Evolutionary conservation across 2,329 filamentous ascomycete species (phyloP).

Genomic region (Claviceps humidiphila): DNA sequence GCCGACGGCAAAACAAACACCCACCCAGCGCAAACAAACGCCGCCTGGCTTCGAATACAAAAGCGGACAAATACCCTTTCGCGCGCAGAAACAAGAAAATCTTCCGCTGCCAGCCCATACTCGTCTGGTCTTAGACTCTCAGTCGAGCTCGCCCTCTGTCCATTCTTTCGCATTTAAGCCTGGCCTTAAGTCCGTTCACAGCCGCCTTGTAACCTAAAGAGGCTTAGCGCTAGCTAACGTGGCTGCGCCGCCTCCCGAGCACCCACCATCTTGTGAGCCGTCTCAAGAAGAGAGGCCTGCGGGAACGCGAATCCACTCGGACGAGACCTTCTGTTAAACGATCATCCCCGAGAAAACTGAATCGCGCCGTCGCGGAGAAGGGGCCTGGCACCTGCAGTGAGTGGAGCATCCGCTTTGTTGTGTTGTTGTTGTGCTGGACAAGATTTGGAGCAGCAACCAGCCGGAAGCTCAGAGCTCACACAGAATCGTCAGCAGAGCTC

Average conservation of each 20-base stretch:
- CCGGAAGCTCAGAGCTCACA: background rate
- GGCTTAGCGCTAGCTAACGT: constrained; percentile 1
- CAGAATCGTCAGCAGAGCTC: constrained; percentile 1
- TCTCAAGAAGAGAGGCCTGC: background rate
- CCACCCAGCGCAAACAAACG: background rate
- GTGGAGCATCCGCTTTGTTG: background rate
- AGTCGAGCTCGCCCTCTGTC: background rate
- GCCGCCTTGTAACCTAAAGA: background rate
- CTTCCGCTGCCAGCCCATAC: background rate
- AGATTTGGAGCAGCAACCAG: background rate
- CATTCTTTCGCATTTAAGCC: constrained; percentile 1
- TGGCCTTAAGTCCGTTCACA: constrained; percentile 3
- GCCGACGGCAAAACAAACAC: background rate
- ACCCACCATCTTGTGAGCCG: background rate
- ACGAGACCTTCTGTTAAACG: background rate
- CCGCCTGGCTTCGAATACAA: no score
- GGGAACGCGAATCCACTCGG: background rate
- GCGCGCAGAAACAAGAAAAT: background rate
- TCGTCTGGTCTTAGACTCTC: background rate
- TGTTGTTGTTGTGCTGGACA: background rate
- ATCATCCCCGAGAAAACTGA: no score
- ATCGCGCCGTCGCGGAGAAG: no score
- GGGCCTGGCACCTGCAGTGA: background rate
- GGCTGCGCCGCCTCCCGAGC: constrained; percentile 1
- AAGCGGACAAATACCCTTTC: background rate